These are phyloP conservation scores for Capsicum chinense DNA, from an alignment of 257 asterid species.

Conservation along the genomic window DNA sequence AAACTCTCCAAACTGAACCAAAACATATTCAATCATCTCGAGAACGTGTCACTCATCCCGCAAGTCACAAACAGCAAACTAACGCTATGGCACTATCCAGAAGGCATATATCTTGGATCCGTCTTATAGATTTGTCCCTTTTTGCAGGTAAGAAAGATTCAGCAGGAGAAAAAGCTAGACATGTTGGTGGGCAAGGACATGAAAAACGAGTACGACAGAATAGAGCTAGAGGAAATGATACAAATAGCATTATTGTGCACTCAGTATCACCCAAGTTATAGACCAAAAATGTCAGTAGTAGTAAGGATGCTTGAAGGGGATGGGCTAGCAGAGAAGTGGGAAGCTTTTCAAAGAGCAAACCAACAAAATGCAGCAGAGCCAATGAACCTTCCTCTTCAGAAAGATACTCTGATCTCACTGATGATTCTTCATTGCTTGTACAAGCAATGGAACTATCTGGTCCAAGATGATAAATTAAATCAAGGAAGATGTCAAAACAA, in stretches of 20 bases:
- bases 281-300: slow-evolving; percentile 97
- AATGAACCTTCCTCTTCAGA: slow-evolving; percentile 82
- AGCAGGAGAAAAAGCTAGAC: slow-evolving; percentile 84
- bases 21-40: too few relatives aligned
- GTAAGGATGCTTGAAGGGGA: slow-evolving; percentile 97
- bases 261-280: slow-evolving; percentile 70
- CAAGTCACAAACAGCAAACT: too few relatives aligned
- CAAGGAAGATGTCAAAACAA: not conserved
- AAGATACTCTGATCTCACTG: slow-evolving; percentile 90
- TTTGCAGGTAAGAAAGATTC: slow-evolving; percentile 79
- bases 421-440: slow-evolving; percentile 81
- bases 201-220: slow-evolving; percentile 59
- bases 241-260: slow-evolving; percentile 95
- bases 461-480: slow-evolving; percentile 57
- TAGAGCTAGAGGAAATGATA: slow-evolving; percentile 88
- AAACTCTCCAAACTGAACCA: too few relatives aligned
- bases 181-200: slow-evolving; percentile 79
- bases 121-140: not conserved
- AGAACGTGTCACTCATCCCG: too few relatives aligned
- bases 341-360: slow-evolving; percentile 82
- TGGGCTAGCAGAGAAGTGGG: slow-evolving; percentile 97
- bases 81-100: too few relatives aligned
- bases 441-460: slow-evolving; percentile 98
- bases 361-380: slow-evolving; percentile 45
- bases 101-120: not conserved